These are phyloP conservation scores for Chrysosporium keratinophilum DNA, from an alignment of 2,329 filamentous ascomycete genomes.

Conservation along the genomic window DNA sequence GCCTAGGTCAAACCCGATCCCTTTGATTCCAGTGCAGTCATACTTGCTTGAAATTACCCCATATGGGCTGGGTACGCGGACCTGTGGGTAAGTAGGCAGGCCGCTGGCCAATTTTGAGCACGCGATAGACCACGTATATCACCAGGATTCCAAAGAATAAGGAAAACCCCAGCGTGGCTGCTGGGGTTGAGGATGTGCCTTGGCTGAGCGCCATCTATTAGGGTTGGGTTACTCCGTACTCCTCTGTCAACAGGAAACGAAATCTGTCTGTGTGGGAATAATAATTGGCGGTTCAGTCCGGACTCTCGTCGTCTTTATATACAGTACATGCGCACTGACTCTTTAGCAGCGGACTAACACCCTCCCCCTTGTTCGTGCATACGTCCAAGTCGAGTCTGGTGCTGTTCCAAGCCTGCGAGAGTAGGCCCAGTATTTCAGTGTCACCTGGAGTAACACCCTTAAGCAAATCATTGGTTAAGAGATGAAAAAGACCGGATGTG, in stretches of 20 bases:
- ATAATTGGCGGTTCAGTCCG: too few relatives aligned
- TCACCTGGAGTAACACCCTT: too few relatives aligned
- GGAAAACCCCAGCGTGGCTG: background rate
- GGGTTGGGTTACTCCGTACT: background rate
- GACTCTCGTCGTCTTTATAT: too few relatives aligned
- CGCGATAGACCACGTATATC: background rate
- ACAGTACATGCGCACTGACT: too few relatives aligned
- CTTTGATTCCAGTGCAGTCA: background rate
- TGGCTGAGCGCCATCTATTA: background rate
- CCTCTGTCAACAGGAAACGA: background rate
- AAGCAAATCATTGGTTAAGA: too few relatives aligned
- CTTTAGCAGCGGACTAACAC: too few relatives aligned
- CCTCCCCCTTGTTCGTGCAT: too few relatives aligned
- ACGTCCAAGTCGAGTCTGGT: too few relatives aligned
- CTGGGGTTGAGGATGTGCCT: background rate
- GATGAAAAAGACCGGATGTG: too few relatives aligned
- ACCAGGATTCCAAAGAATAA: background rate
- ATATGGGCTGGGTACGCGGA: slow-evolving; percentile 1
- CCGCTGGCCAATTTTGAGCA: background rate
- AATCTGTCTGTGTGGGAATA: background rate
- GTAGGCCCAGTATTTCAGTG: too few relatives aligned
- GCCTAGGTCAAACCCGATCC: background rate
- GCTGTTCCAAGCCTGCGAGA: too few relatives aligned
- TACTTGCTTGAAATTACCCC: slow-evolving; percentile 8
- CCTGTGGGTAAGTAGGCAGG: background rate